phyloP scores from a whole-genome alignment of 495 filamentous ascomycete genomes.

The Aspergillus bertholletiae region DNA sequence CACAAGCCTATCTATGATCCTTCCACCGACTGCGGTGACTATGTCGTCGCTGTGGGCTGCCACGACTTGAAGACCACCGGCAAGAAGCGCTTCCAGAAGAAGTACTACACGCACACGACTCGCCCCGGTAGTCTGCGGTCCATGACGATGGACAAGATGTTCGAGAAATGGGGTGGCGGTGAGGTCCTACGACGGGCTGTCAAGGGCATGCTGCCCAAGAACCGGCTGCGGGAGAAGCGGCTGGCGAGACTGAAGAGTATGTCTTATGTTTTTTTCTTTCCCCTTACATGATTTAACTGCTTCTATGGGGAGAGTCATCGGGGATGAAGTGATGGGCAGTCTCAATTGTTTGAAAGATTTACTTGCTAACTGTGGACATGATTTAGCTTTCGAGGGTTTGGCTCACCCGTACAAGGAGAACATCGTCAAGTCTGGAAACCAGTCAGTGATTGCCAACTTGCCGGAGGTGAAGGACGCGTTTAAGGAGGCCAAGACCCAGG shows the following conservation, averaged over 20 bases:
- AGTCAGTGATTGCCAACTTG: constrained; percentile 31
- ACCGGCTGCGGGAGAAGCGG: constrained; percentile 78
- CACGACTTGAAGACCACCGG: constrained; percentile 83
- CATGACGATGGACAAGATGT: constrained; percentile 92
- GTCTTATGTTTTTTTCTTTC: constrained; percentile 19
- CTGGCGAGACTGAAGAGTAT: constrained; percentile 83
- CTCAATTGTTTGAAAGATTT: too few relatives aligned
- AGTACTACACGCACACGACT: constrained; percentile 91
- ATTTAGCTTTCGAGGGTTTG: constrained; percentile 79
- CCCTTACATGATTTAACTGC: neutral
- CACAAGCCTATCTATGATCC: constrained; percentile 98
- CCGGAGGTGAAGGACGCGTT: constrained; percentile 48
- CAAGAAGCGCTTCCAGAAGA: constrained; percentile 88
- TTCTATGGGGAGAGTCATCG: too few relatives aligned
- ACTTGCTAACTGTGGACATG: constrained; percentile 9
- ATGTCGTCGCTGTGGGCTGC: constrained; percentile 91
- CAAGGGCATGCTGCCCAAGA: constrained; percentile 97
- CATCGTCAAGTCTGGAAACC: constrained; percentile 65
- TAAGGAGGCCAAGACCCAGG: constrained; percentile 37
- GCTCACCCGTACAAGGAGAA: constrained; percentile 91
- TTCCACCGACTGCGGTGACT: constrained; percentile 96
- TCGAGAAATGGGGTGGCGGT: constrained; percentile 88
- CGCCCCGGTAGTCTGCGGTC: constrained; percentile 79
- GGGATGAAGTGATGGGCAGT: too few relatives aligned
- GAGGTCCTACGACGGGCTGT: constrained; percentile 93